Evolutionary conservation across 2,329 filamentous ascomycete genomes (phyloP).

Genomic region (Penicillium sp.): DNA sequence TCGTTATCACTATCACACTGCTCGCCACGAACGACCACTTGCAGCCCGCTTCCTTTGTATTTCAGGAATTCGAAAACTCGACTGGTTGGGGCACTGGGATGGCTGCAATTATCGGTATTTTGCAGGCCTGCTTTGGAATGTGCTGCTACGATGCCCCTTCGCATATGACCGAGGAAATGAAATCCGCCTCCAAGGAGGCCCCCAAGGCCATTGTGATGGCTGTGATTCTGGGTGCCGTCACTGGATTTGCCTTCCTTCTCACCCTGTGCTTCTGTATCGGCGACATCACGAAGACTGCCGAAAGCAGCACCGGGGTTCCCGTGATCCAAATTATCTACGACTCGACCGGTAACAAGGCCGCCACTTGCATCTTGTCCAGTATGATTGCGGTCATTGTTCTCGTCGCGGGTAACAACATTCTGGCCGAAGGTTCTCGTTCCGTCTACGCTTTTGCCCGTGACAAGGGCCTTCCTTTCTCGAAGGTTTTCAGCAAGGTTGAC

Average conservation of each 20-base stretch:
- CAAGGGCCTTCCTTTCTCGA: constrained; percentile 51
- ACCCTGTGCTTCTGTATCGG: constrained; percentile 51
- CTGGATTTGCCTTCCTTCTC: constrained; percentile 49
- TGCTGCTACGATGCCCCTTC: constrained; percentile 47
- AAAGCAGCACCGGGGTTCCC: constrained; percentile 48
- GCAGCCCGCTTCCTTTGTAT: constrained; percentile 53
- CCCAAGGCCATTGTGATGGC: constrained; percentile 48
- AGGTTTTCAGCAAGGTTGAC: constrained; percentile 46
- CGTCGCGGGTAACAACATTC: constrained; percentile 45
- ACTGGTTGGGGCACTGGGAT: constrained; percentile 51
- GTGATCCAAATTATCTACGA: constrained; percentile 54
- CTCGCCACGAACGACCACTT: constrained; percentile 53
- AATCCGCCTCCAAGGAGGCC: constrained; percentile 47
- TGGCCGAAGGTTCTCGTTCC: constrained; percentile 46
- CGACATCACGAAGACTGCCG: constrained; percentile 46
- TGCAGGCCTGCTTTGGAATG: constrained; percentile 55
- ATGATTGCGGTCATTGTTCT: constrained; percentile 50
- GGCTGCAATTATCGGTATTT: constrained; percentile 50
- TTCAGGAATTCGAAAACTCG: constrained; percentile 52
- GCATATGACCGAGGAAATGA: constrained; percentile 56
- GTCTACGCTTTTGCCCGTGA: constrained; percentile 49
- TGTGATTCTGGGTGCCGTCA: constrained; percentile 44
- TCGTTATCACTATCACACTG: constrained; percentile 51
- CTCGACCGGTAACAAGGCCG: constrained; percentile 44
- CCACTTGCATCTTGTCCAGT: constrained; percentile 44